Percentiles rank a stretch among this genome's conserved stretches.
Conservation (phyloP, 192 early-diverging fungal species). For the Coemansia sp. region DNA sequence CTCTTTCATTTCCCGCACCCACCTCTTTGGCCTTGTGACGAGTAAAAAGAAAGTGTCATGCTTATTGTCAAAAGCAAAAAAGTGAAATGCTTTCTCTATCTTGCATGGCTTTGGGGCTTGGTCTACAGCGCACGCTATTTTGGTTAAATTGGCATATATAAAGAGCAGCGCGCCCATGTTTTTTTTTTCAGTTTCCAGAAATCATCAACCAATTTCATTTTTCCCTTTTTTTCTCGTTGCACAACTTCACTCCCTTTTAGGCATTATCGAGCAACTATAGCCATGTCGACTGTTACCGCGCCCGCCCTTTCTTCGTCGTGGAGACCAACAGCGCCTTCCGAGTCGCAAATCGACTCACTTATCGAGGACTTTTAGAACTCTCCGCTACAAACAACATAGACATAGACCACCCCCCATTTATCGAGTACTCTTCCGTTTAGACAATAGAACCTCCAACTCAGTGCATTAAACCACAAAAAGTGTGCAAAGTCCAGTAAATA, state of each 20-base stretch:
- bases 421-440: background rate
- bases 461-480: background rate
- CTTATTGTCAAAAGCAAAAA: background rate
- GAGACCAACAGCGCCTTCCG: constrained; percentile 22
- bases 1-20: background rate
- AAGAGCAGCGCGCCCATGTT: background rate
- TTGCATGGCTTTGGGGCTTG: background rate
- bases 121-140: background rate
- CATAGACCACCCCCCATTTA: constrained; percentile 2
- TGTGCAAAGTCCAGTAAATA: background rate
- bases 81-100: background rate
- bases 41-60: background rate
- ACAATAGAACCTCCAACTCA: background rate
- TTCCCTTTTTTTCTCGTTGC: background rate
- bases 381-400: background rate
- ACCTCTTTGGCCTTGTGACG: background rate
- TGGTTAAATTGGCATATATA: background rate
- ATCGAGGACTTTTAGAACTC: constrained; percentile 8
- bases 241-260: background rate
- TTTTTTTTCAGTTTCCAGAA: background rate
- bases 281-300: background rate
- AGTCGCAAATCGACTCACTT: constrained; percentile 19
- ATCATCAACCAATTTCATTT: background rate
- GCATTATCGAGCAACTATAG: background rate
- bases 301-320: constrained; percentile 1